Evolutionary conservation across 2,329 filamentous ascomycete genomes (phyloP), one percentile per base, ranked within the genome.

Genomic region (Claviceps purpurea): DNA sequence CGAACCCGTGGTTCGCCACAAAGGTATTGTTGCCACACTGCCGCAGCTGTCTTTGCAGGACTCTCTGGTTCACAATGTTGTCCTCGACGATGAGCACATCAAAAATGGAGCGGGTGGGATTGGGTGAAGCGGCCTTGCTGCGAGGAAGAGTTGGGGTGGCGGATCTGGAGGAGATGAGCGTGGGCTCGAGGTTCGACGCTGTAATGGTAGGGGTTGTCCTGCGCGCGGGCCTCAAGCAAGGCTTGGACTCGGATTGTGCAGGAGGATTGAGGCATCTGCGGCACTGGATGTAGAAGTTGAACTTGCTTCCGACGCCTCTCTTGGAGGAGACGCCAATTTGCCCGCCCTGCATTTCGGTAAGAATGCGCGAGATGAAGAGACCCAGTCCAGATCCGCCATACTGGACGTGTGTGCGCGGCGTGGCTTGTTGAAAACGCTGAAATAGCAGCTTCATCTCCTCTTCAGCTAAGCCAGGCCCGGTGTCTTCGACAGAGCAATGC

Each of bases 281-380:
- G 51, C 79, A 79, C 56, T 82, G 84, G 64, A 89, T 76, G 62
- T 87, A 89, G 63, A 90, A 89, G 30, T 80, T 83, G 64, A 89
- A 89, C 0, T 79, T 87, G 64, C 82, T 87, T 41, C 86, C 86
- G 40, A 79, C 72, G 13, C 82, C 85, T 53, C 80, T 76, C 55
- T 78, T 70, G 0, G 83, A 87, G 1, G 76, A 74, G 2, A 89
- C 84, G 7, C 85, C 85, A 52, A 89, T 87, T 62, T 88, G 84
- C 2, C 86, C 86, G 14, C 85, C 85, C 66, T 89, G 86, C 49
- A 89, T 69, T 62, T 89, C 85, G 1, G 84, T 86, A 48, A 90
- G 69, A 59, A 86, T 85, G 40, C 85, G 76, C 4, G 82, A 87
- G 62, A 90, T 89, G 68, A 89, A 89, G 1, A 90, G 70, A 0